Percentiles rank a stretch among this genome's conserved stretches.
These are phyloP conservation scores for Thalassiosira hispida DNA, from an alignment of 352 stramenopile species.

Conservation along the genomic window DNA sequence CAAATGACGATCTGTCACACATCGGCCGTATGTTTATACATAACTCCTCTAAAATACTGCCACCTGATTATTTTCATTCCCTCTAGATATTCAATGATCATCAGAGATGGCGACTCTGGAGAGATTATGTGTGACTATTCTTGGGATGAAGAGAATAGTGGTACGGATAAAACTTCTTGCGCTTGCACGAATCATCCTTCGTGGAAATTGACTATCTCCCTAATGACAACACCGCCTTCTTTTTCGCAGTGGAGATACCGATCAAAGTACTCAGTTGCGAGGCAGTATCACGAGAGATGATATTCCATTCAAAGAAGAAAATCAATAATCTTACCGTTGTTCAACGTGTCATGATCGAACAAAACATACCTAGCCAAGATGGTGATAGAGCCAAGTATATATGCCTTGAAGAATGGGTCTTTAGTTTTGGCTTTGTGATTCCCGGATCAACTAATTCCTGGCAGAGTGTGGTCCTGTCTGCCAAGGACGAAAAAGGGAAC, in stretches of 20 bases:
- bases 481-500: constrained; percentile 89
- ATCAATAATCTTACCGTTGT: constrained; percentile 92
- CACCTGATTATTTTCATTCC: neutral
- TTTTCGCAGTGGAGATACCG: constrained; percentile 78
- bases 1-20: too few species aligned
- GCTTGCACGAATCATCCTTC: too few species aligned
- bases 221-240: too few species aligned
- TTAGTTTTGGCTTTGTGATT: constrained; percentile 95
- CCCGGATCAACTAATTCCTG: constrained; percentile 93
- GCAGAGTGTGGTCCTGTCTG: constrained; percentile 94
- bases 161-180: neutral
- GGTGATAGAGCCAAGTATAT: constrained; percentile 21
- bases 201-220: too few species aligned
- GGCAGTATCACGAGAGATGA: constrained; percentile 92
- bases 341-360: constrained; percentile 83
- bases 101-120: constrained; percentile 6
- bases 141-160: neutral
- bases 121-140: neutral
- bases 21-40: too few species aligned
- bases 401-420: constrained; percentile 90
- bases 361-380: neutral
- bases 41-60: neutral
- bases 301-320: constrained; percentile 90
- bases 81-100: neutral
- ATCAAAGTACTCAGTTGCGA: constrained; percentile 89